A percentile compares a stretch with the other conserved stretches of the same genome.
Evolutionary conservation across 768 basidiomycete species (phyloP).

Genomic region (Pleurotus sapidus): DNA sequence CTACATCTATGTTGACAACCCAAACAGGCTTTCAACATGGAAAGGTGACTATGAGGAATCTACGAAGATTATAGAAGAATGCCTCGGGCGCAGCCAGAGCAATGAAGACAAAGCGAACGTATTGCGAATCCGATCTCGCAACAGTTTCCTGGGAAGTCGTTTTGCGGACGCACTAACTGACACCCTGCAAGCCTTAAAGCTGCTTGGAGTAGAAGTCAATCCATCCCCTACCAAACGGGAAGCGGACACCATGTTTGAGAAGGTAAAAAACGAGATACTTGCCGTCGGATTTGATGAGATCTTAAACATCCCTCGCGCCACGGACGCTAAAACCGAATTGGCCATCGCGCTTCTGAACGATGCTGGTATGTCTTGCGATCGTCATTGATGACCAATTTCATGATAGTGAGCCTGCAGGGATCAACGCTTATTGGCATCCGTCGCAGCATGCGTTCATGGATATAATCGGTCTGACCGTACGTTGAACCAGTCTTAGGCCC

Average conservation of each 20-base stretch:
- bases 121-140: slow-evolving; percentile 58
- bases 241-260: slow-evolving; percentile 64
- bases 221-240: slow-evolving; percentile 48
- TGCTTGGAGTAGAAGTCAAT: slow-evolving; percentile 62
- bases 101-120: slow-evolving; percentile 56
- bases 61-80: slow-evolving; percentile 52
- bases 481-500: slow-evolving; percentile 16
- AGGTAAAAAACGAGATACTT: slow-evolving; percentile 68
- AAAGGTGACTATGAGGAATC: slow-evolving; percentile 58
- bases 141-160: slow-evolving; percentile 59
- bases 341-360: slow-evolving; percentile 68
- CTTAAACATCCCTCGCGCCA: slow-evolving; percentile 56
- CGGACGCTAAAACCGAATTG: slow-evolving; percentile 56
- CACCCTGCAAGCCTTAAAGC: slow-evolving; percentile 55
- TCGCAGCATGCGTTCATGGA: slow-evolving; percentile 53
- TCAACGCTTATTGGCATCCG: slow-evolving; percentile 71
- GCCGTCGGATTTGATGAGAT: slow-evolving; percentile 70
- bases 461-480: slow-evolving; percentile 63
- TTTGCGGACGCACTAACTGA: slow-evolving; percentile 55
- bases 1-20: neutral
- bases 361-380: slow-evolving; percentile 38
- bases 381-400: slow-evolving; percentile 5
- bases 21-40: slow-evolving; percentile 57
- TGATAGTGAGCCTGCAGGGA: slow-evolving; percentile 32
- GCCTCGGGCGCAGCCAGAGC: slow-evolving; percentile 42